Conservation (phyloP, 208 protist species). For the Leishmania amazonensis region DNA sequence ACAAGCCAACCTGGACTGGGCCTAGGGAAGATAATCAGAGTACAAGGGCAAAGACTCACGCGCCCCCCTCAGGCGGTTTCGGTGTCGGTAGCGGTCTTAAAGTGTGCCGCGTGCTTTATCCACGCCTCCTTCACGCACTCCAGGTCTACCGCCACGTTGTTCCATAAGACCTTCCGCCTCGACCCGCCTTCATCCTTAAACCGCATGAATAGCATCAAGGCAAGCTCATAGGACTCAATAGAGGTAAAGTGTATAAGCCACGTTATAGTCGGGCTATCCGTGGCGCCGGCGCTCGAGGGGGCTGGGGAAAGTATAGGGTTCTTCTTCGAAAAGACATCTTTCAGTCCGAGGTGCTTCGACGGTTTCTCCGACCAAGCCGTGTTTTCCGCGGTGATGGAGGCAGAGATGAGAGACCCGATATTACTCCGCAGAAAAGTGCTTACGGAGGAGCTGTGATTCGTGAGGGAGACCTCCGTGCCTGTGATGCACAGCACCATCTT, state of each 20-base stretch:
- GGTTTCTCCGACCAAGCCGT: not conserved
- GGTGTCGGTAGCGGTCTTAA: not conserved
- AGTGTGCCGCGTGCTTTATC: not conserved
- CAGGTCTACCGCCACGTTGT: not conserved
- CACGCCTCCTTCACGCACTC: not conserved
- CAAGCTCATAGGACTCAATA: slow-evolving; percentile 13
- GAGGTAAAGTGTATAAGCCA: slow-evolving; percentile 6
- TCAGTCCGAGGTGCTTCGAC: not conserved
- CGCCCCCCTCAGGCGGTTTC: not conserved
- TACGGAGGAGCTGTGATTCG: not conserved
- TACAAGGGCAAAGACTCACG: not conserved
- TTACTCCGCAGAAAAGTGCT: not conserved
- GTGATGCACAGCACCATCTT: slow-evolving; percentile 10
- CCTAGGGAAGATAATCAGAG: not conserved
- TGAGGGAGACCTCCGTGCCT: not conserved
- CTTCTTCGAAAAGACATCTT: not conserved
- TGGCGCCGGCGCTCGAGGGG: not conserved
- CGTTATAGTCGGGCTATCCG: not conserved
- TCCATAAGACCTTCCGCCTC: not conserved
- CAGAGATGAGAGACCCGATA: not conserved
- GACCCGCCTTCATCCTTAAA: not conserved
- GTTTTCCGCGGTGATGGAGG: not conserved
- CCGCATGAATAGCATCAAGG: slow-evolving; percentile 7
- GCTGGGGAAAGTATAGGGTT: not conserved
- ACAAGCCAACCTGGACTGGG: not conserved